These are phyloP conservation scores for Saksenaea vasiformis DNA, from an alignment of 371 early-diverging fungal species.

Conservation along the genomic window DNA sequence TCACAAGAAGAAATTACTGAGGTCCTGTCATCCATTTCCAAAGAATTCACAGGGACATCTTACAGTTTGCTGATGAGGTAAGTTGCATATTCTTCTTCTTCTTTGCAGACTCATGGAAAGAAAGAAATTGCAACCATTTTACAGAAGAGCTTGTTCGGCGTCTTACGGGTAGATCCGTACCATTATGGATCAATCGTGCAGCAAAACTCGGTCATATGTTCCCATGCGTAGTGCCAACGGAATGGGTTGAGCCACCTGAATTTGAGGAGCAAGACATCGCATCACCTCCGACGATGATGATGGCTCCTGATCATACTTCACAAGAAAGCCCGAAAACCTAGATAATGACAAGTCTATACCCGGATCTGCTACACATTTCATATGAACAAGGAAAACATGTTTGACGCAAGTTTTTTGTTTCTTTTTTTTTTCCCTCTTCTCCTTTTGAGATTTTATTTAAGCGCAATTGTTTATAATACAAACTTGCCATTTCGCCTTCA, in stretches of 20 bases:
- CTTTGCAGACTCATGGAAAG: neutral
- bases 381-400: neutral
- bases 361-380: neutral
- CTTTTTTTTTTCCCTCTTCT: neutral
- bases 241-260: slow-evolving; percentile 68
- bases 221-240: slow-evolving; percentile 67
- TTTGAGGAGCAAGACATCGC: slow-evolving; percentile 21
- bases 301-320: neutral
- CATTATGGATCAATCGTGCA: slow-evolving; percentile 72
- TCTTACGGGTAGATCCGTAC: slow-evolving; percentile 57
- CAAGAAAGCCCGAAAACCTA: neutral
- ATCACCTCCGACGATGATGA: neutral
- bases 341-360: neutral
- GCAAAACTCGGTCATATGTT: slow-evolving; percentile 68
- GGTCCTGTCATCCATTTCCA: slow-evolving; percentile 52
- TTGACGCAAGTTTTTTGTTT: neutral
- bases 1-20: slow-evolving; percentile 49
- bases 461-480: neutral
- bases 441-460: neutral
- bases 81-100: slow-evolving; percentile 6
- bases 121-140: slow-evolving; percentile 72
- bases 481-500: neutral
- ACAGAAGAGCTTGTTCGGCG: slow-evolving; percentile 55
- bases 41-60: slow-evolving; percentile 57
- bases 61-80: slow-evolving; percentile 66